A percentile compares a stretch with the other conserved stretches of the same genome.
phyloP scores from a whole-genome alignment of 441 rosid genomes.

The Adansonia madagascariensis region DNA sequence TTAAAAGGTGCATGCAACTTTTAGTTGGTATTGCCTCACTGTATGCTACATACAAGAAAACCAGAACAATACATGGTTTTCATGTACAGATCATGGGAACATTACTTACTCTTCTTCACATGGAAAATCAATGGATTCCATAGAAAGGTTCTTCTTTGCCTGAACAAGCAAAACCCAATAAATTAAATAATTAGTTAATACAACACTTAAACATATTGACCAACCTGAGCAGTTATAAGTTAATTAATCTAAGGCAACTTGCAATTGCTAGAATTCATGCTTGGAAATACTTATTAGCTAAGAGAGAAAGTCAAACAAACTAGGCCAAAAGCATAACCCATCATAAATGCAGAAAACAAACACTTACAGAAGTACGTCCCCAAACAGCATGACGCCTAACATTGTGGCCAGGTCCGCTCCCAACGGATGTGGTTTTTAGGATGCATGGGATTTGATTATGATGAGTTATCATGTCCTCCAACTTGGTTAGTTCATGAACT shows the following conservation, averaged over 20 bases:
- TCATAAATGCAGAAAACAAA: slow-evolving; percentile 23
- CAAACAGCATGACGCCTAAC: slow-evolving; percentile 40
- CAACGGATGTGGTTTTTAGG: slow-evolving; percentile 44
- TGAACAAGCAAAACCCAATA: slow-evolving; percentile 38
- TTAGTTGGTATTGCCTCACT: slow-evolving; percentile 14
- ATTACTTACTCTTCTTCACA: slow-evolving; percentile 85
- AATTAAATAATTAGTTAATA: slow-evolving; percentile 14
- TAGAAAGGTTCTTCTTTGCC: slow-evolving; percentile 86
- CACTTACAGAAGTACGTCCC: slow-evolving; percentile 86
- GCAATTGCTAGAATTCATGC: slow-evolving; percentile 20
- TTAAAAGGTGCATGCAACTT: slow-evolving; percentile 15
- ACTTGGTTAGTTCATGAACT: slow-evolving; percentile 34
- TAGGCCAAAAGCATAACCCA: slow-evolving; percentile 23
- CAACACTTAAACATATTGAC: not conserved
- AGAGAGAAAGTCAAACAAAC: slow-evolving; percentile 24
- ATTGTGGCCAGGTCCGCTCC: slow-evolving; percentile 42
- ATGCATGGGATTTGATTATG: slow-evolving; percentile 36
- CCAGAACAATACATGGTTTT: slow-evolving; percentile 23
- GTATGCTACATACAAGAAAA: slow-evolving; percentile 21
- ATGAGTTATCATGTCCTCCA: slow-evolving; percentile 32
- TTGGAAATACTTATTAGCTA: slow-evolving; percentile 11
- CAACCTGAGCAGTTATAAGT: slow-evolving; percentile 12
- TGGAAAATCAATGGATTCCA: slow-evolving; percentile 72
- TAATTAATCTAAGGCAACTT: slow-evolving; percentile 9
- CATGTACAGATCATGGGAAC: slow-evolving; percentile 27